These are phyloP conservation scores for Phytopythium cucurbitacearum DNA, from an alignment of 352 stramenopile species.

Conservation along the genomic window DNA sequence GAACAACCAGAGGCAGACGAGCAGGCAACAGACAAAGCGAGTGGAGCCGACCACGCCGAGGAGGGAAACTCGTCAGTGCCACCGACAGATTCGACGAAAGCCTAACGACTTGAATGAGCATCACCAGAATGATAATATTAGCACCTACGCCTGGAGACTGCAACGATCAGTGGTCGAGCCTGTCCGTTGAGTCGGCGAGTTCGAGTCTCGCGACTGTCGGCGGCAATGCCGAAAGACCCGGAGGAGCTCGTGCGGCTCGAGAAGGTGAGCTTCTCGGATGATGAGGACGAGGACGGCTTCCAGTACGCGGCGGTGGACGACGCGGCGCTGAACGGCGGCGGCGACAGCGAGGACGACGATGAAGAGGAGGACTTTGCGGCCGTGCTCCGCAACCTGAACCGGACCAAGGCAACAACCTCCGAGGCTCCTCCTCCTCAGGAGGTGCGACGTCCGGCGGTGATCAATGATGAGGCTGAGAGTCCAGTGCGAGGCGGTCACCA, in stretches of 20 bases:
- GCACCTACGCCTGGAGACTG: not conserved
- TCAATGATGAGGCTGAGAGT: not conserved
- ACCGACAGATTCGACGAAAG: too few species aligned
- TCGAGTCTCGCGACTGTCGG: not conserved
- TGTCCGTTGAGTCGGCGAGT: too few species aligned
- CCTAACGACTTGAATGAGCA: not conserved
- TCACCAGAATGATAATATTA: slow-evolving; percentile 5
- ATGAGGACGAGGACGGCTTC: slow-evolving; percentile 80
- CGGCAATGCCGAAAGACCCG: slow-evolving; percentile 15
- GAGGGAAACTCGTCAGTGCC: too few species aligned
- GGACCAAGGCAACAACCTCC: slow-evolving; percentile 31
- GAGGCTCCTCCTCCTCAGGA: slow-evolving; percentile 10
- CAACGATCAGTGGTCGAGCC: not conserved
- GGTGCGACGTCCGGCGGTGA: slow-evolving; percentile 5
- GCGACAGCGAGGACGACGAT: slow-evolving; percentile 69
- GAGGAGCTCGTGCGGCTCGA: slow-evolving; percentile 85
- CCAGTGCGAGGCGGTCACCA: not conserved
- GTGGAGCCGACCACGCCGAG: slow-evolving; percentile 6
- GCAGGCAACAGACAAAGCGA: slow-evolving; percentile 1
- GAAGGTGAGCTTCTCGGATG: slow-evolving; percentile 80
- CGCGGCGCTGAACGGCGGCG: slow-evolving; percentile 33
- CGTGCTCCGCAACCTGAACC: slow-evolving; percentile 69
- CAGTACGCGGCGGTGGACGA: slow-evolving; percentile 80
- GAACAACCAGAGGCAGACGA: slow-evolving; percentile 7
- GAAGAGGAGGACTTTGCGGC: slow-evolving; percentile 88